Conservation (phyloP, 192 early-diverging fungal species). For the Backusella mclennaniae region DNA sequence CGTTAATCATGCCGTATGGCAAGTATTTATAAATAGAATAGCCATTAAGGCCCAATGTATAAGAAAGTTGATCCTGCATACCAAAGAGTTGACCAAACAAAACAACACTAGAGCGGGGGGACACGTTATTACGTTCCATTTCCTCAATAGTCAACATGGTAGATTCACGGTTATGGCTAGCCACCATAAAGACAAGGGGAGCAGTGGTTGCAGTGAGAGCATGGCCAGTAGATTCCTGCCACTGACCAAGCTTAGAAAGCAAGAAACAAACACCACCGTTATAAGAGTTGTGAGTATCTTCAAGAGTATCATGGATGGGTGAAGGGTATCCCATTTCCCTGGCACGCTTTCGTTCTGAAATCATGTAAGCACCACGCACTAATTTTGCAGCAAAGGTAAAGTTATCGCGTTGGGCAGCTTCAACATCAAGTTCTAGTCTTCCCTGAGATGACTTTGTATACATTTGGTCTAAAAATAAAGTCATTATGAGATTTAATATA, state of each 20-base stretch:
- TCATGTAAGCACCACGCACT: slow-evolving; percentile 51
- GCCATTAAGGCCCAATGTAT: slow-evolving; percentile 72
- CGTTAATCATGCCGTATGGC: slow-evolving; percentile 88
- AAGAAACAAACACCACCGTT: slow-evolving; percentile 74
- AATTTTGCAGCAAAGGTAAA: slow-evolving; percentile 86
- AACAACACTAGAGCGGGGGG: slow-evolving; percentile 58
- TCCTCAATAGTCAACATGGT: slow-evolving; percentile 58
- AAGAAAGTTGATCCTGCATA: slow-evolving; percentile 92
- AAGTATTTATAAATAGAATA: slow-evolving; percentile 92
- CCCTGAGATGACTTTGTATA: slow-evolving; percentile 71
- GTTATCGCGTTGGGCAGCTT: slow-evolving; percentile 63
- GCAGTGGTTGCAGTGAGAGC: slow-evolving; percentile 21
- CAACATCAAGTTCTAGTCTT: slow-evolving; percentile 68
- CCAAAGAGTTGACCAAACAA: slow-evolving; percentile 93
- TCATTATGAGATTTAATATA: background rate
- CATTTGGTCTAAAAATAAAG: slow-evolving; percentile 68
- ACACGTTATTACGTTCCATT: slow-evolving; percentile 60
- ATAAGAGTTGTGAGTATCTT: slow-evolving; percentile 83
- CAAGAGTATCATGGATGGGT: slow-evolving; percentile 79
- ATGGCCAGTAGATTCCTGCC: slow-evolving; percentile 28
- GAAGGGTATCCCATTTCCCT: slow-evolving; percentile 61
- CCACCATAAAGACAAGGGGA: slow-evolving; percentile 78
- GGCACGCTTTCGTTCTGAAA: slow-evolving; percentile 64
- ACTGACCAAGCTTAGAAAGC: slow-evolving; percentile 56
- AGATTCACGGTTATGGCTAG: slow-evolving; percentile 88